Evolutionary conservation across 768 basidiomycete genomes (phyloP).

Genomic region (Ramaria rubella): DNA sequence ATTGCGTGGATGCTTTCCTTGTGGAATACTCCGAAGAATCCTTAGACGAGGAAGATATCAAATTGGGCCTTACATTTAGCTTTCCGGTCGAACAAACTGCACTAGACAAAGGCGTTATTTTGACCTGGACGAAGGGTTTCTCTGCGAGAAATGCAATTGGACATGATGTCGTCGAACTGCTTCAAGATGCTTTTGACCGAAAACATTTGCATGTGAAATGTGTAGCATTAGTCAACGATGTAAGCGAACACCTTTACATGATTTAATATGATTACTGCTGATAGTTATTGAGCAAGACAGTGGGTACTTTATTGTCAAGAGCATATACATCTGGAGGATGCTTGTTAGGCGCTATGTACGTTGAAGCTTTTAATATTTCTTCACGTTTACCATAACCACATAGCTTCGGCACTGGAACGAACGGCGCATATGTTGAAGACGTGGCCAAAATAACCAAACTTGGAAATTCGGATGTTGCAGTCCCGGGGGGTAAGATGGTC

Average conservation of each 20-base stretch:
- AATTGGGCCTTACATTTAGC: slow-evolving; percentile 91
- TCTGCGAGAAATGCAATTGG: slow-evolving; percentile 86
- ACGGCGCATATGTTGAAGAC: slow-evolving; percentile 94
- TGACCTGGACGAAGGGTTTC: slow-evolving; percentile 97
- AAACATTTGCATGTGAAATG: slow-evolving; percentile 91
- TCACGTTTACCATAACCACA: slow-evolving; percentile 30
- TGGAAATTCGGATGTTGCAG: slow-evolving; percentile 50
- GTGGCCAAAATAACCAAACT: slow-evolving; percentile 80
- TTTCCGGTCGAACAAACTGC: slow-evolving; percentile 98
- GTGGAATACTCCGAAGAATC: slow-evolving; percentile 49
- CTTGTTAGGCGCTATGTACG: slow-evolving; percentile 47
- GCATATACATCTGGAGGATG: slow-evolving; percentile 93
- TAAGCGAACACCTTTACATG: slow-evolving; percentile 32
- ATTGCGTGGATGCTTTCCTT: slow-evolving; percentile 92
- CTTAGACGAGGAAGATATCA: slow-evolving; percentile 31
- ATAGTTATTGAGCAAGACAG: slow-evolving; percentile 53
- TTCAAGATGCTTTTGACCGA: slow-evolving; percentile 88
- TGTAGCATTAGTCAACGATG: slow-evolving; percentile 91
- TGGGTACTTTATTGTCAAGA: slow-evolving; percentile 87
- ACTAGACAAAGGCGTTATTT: slow-evolving; percentile 78
- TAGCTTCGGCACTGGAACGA: slow-evolving; percentile 98
- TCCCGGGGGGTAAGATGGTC: slow-evolving; percentile 75
- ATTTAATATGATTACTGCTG: not conserved
- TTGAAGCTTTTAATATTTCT: no score
- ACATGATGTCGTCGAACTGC: slow-evolving; percentile 79